Evolutionary conservation across 306 rosid genomes (phyloP), one percentile per base, ranked within the genome.

Genomic region (Morella rubra): DNA sequence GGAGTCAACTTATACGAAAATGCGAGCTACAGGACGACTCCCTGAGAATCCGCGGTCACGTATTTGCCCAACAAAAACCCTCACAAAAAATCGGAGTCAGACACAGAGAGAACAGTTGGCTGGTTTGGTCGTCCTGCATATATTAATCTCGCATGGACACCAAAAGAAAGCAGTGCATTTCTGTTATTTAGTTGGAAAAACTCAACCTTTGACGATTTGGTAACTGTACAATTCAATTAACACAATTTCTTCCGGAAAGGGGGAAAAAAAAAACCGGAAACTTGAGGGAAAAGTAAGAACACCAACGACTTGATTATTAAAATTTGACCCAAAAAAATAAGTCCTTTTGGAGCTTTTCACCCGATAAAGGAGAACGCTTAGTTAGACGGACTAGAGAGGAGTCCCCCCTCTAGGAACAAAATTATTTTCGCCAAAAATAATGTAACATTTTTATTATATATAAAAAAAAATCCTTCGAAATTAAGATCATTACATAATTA

Each of bases 271-370:
- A 6, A 37, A 44, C 47, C 20, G 47, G 72, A 84, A 79, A 71
- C 90, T 82, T 84, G 91, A 44, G 60, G 80, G 27, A 8, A 77
- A 86, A 84, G 90, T 54, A 85, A 89, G 86, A 40, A 7, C 45
- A 13, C 1, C 49, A 49, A 80, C 32, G 78, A 83, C 40, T 47
- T 71, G 42, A 27, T 58, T 45, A 55, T 65, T 14, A 40, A 51
- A 18, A 40, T 14, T 14, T 45, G 18, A 18, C 18, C 16, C 64
- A 19, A 1, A 16, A n/a, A 8, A 12, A 40, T 2, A 71, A n/a
- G n/a, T 7, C 7, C 46, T 46, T 24, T 14, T 6, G 19, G 5
- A 32, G 60, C 32, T 19, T 8, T 18, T 7, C 20, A 12, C 37
- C 37, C 37, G 3, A 32, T 32, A 32, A 32, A 32, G 37, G 3